Evolutionary conservation across 176 grass and related monocot species (phyloP).

Genomic region (Oropetium thomaeum): DNA sequence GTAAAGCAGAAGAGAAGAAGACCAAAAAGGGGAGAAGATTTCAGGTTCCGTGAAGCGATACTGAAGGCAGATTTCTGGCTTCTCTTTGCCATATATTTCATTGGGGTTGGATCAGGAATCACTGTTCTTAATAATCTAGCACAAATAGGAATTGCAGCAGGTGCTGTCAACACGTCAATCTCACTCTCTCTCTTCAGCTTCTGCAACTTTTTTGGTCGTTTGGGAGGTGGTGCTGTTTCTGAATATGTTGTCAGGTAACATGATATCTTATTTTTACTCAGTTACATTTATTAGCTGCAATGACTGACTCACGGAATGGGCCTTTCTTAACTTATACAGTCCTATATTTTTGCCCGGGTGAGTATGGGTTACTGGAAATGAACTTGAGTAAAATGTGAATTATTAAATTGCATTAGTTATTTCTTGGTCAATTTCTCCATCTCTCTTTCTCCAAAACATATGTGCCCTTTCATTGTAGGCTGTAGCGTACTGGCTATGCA

Average conservation of each 20-base stretch:
- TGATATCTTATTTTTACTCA: conserved; percentile 3
- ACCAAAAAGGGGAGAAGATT: conserved; percentile 88
- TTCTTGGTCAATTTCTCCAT: neutral
- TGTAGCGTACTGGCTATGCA: no score
- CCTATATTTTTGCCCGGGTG: neutral
- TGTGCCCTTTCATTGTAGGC: neutral
- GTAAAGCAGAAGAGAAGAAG: conserved; percentile 73
- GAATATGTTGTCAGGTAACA: conserved; percentile 82
- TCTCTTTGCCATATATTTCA: conserved; percentile 74
- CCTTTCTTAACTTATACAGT: neutral
- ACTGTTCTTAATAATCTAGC: conserved; percentile 93
- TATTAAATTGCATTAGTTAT: no score
- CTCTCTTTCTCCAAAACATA: neutral
- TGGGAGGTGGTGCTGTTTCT: conserved; percentile 70
- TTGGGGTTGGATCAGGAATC: conserved; percentile 83
- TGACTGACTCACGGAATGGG: neutral
- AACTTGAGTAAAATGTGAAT: neutral
- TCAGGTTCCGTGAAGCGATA: conserved; percentile 77
- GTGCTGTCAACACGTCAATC: conserved; percentile 70
- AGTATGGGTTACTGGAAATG: neutral
- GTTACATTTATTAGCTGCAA: neutral
- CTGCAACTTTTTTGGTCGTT: conserved; percentile 87
- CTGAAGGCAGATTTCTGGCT: conserved; percentile 98
- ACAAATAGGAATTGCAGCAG: conserved; percentile 84
- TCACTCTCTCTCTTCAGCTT: conserved; percentile 84